Evolutionary conservation across 352 stramenopile species (phyloP), one percentile per base, ranked within the genome.

Genomic region (Globisporangium nunn): DNA sequence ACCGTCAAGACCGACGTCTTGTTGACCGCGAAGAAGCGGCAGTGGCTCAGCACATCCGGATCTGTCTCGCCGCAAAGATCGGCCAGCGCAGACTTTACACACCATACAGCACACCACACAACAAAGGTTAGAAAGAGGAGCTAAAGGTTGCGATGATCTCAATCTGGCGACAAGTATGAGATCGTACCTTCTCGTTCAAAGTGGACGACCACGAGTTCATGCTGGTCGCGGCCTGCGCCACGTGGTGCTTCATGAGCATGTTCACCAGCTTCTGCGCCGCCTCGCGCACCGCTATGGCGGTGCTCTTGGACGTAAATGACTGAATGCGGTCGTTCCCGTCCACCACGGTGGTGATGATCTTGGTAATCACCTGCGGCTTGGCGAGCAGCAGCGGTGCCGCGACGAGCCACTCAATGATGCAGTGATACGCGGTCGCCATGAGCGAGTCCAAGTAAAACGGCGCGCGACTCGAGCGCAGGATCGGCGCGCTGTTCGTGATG

Each of bases 201-300:
- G 64, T 57, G 1, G 69, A 80, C 2, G 73, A 86, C 11, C 75
- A 69, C 7, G 71, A 68, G 1, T 58, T 71, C 43, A 81, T 66
- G 49, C 67, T 65, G 15, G 70, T 71, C 52, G 77, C 72, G 0
- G 74, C 72, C 52, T 85, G 74, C 1, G 79, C 80, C n/a, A 85
- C 73, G 57, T 95, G 85, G 57, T 93, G 82, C 59, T 95, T 95
- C 75, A 95, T 88, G 37, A 95, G 61, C 76, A 90, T 91, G 54
- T 86, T 90, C 15, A 92, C 68, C 10, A 95, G 56, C 52, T 90
- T 86, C 56, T 92, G 81, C 8, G 85, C 83, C 41, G 82, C 79
- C 40, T 88, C 76, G 3, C 82, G 85, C 11, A 87, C 78, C 7
- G 78, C 72, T 56, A 81, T 63, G 6, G 70, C 71, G 0, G 75